Base-by-base conservation (phyloP, 768 basidiomycete genomes). In the Termitomyces heimii region DNA sequence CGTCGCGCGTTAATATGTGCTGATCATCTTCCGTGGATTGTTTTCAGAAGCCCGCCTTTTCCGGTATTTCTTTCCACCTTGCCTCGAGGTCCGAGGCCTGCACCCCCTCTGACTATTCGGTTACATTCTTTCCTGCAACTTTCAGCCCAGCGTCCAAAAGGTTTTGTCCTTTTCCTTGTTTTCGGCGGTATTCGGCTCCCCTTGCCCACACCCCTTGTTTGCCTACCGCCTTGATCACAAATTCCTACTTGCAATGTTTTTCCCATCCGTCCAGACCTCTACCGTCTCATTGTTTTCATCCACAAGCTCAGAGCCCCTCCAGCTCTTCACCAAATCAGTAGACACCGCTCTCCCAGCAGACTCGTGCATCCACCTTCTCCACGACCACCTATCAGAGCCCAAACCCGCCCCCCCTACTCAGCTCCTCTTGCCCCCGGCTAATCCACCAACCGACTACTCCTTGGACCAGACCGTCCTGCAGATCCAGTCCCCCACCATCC, bases 211-310 rank as follows among this genome's bases (percentile, higher is more conserved):
- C 32, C n/a, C n/a, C 24, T 42, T 54, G 42, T 54, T 29, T 32
- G 53, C 42, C 53, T 44, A 55, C 35, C 55, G 31, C 53, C 5
- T 46, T 28, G 37, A 22, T 35, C 4, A 29, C 20, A 48, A 52
- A 52, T 40, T 9, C 6, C 20, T 12, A 9, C n/a, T 28, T 47
- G 32, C 49, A 40, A 83, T 89, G 85, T 84, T 89, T 65, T 69
- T 78, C 2, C 68, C 77, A 54, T 72, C 79, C 35, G 69, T 86
- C 5, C 89, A 91, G 61, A 81, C 88, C 3, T 70, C 79, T 37
- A 66, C 81, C 22, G 70, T 92, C n/a, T 90, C 87, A 16, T 63
- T 92, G 20, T 89, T 92, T 68, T 90, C 89, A 22, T 88, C 89
- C 0, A 86, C 87, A 5, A 77, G 80, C 24, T 82, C 80, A 51